Conservation (phyloP, 805 yeast species). For the Pichia deserticola region DNA sequence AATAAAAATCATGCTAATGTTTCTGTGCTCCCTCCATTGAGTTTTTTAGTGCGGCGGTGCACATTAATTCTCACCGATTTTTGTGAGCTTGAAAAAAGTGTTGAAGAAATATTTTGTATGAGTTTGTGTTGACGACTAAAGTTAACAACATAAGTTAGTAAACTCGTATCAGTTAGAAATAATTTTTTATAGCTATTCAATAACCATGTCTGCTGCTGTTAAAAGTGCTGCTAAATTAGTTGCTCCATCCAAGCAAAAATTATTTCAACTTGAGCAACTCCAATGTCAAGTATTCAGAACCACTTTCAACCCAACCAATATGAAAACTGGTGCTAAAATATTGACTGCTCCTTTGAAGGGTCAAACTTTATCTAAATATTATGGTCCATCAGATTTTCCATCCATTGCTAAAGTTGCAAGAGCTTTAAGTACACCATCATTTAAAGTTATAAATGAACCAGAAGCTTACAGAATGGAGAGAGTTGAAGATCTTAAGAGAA, state of each 20-base stretch:
- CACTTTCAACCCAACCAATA: conserved; percentile 56
- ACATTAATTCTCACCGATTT: too few species aligned
- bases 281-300: conserved; percentile 64
- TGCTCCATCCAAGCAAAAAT: conserved; percentile 37
- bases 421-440: conserved; percentile 21
- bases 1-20: too few species aligned
- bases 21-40: too few species aligned
- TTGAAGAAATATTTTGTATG: too few species aligned
- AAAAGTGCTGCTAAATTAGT: conserved; percentile 10
- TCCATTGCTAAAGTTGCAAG: conserved; percentile 35
- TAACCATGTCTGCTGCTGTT: conserved; percentile 14
- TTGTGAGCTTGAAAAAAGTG: too few species aligned
- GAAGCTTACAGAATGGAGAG: conserved; percentile 63
- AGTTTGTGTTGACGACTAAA: too few species aligned
- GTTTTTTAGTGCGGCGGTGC: too few species aligned
- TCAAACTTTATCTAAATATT: conserved; percentile 59
- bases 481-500: conserved; percentile 63
- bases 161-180: neutral
- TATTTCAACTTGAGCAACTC: conserved; percentile 49
- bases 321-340: conserved; percentile 68
- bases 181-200: neutral
- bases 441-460: conserved; percentile 52
- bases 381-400: conserved; percentile 67
- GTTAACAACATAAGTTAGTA: too few species aligned
- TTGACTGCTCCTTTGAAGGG: conserved; percentile 66